Percentiles rank a stretch among this genome's conserved stretches.
These are phyloP conservation scores for Caryopteris hybrid DNA, from an alignment of 305 asterid genomes.

Conservation along the genomic window DNA sequence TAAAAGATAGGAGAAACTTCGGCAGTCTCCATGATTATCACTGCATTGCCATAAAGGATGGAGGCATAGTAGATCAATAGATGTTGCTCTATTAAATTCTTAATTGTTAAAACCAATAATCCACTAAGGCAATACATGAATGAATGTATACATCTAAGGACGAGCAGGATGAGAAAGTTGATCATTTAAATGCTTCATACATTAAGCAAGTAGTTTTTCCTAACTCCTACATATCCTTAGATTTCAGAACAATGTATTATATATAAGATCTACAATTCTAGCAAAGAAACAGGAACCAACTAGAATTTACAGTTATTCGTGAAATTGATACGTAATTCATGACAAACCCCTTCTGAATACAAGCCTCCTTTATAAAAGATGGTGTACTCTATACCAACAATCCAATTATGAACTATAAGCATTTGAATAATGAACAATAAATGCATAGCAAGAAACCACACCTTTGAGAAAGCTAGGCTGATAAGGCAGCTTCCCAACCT, in stretches of 20 bases:
- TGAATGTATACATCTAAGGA: neutral
- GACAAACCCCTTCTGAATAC: neutral
- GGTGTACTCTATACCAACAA: neutral
- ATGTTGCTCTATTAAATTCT: neutral
- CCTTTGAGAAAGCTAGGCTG: conserved; percentile 78
- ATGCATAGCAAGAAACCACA: conserved; percentile 20
- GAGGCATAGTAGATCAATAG: neutral
- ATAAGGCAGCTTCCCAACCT: conserved; percentile 90
- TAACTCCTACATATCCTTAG: neutral
- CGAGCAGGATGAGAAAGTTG: neutral
- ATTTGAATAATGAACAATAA: neutral
- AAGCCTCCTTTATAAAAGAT: no score
- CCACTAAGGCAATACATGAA: conserved; percentile 1
- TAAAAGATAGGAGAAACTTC: neutral
- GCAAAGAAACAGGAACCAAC: neutral
- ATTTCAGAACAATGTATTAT: neutral
- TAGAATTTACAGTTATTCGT: neutral
- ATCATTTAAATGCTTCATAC: neutral
- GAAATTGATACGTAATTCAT: neutral
- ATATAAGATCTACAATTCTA: neutral
- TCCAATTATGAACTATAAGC: neutral
- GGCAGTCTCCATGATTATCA: neutral
- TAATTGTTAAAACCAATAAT: neutral
- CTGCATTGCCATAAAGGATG: neutral
- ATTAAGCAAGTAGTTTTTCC: neutral